Conservation (phyloP, 352 stramenopile genomes). For the Phytophthora pluvialis region DNA sequence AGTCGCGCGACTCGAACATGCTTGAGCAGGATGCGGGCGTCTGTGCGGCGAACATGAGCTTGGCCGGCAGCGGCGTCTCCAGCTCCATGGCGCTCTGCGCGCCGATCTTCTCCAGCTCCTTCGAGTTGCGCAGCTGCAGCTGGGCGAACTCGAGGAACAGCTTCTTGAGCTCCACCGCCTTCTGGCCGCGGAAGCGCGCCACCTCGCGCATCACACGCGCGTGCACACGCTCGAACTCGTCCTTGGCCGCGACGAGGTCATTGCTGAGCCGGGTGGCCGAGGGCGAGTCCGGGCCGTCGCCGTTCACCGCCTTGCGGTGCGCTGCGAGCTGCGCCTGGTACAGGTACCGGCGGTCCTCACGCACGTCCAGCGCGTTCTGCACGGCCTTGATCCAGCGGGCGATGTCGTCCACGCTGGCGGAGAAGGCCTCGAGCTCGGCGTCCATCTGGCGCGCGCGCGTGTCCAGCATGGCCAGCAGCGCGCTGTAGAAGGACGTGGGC, state of each 20-base stretch:
- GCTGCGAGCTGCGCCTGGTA: conserved; percentile 82
- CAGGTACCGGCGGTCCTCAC: conserved; percentile 77
- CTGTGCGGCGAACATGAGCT: conserved; percentile 47
- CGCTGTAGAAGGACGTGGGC: conserved; percentile 67
- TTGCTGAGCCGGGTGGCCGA: conserved; percentile 44
- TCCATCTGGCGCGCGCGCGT: conserved; percentile 80
- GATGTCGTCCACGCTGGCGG: conserved; percentile 69
- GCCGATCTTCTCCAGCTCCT: conserved; percentile 62
- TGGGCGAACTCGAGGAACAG: conserved; percentile 78
- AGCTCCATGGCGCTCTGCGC: conserved; percentile 50
- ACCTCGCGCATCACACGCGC: conserved; percentile 80
- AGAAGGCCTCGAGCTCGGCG: conserved; percentile 70
- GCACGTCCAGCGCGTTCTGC: conserved; percentile 69
- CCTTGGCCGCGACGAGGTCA: conserved; percentile 67
- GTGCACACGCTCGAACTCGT: conserved; percentile 81
- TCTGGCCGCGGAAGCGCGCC: conserved; percentile 73
- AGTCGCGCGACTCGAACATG: conserved; percentile 51
- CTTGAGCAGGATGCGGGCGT: conserved; percentile 34
- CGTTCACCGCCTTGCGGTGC: conserved; percentile 35
- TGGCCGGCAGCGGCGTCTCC: conserved; percentile 48
- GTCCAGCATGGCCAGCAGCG: conserved; percentile 70
- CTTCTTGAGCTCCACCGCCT: conserved; percentile 72
- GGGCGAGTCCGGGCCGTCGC: conserved; percentile 37
- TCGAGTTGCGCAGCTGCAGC: conserved; percentile 55
- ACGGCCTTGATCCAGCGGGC: conserved; percentile 80